A percentile compares a stretch with the other conserved stretches of the same genome.
Evolutionary conservation across 345 rosid species (phyloP).

Genomic region (Linum lewisii): DNA sequence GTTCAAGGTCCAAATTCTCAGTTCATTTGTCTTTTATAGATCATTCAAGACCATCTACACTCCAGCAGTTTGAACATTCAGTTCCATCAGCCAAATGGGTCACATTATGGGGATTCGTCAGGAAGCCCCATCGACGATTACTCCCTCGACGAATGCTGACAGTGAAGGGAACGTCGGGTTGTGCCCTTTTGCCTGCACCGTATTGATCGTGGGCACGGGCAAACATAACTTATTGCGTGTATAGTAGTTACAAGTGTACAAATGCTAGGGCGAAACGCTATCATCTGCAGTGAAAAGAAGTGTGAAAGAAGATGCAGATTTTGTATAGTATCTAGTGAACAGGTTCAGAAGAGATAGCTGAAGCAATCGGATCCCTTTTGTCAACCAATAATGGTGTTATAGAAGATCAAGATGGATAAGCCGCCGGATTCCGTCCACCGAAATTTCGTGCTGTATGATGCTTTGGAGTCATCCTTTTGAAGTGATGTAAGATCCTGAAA

Average conservation of each 20-base stretch:
- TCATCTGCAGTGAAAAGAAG: not conserved
- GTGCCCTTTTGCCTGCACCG: not conserved
- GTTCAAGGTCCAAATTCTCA: not conserved
- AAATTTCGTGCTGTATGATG: too few species aligned
- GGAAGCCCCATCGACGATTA: conserved; percentile 19
- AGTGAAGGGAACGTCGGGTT: not conserved
- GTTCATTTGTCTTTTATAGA: conserved; percentile 12
- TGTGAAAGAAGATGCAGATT: not conserved
- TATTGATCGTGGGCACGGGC: not conserved
- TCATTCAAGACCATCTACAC: conserved; percentile 30
- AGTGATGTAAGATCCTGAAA: conserved; percentile 4
- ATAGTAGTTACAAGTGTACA: not conserved
- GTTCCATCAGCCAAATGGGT: conserved; percentile 30
- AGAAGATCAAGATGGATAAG: too few species aligned
- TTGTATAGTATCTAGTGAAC: not conserved
- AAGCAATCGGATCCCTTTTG: not conserved
- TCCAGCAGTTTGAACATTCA: conserved; percentile 31
- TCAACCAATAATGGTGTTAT: too few species aligned
- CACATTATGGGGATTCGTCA: conserved; percentile 16
- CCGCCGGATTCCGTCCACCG: too few species aligned
- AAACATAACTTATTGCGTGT: not conserved
- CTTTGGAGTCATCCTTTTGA: too few species aligned
- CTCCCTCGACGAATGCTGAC: not conserved
- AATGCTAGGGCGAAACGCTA: not conserved
- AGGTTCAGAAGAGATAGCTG: not conserved